Base-by-base conservation (phyloP, 2,329 filamentous ascomycete genomes). In the Epicoccum nigrum region DNA sequence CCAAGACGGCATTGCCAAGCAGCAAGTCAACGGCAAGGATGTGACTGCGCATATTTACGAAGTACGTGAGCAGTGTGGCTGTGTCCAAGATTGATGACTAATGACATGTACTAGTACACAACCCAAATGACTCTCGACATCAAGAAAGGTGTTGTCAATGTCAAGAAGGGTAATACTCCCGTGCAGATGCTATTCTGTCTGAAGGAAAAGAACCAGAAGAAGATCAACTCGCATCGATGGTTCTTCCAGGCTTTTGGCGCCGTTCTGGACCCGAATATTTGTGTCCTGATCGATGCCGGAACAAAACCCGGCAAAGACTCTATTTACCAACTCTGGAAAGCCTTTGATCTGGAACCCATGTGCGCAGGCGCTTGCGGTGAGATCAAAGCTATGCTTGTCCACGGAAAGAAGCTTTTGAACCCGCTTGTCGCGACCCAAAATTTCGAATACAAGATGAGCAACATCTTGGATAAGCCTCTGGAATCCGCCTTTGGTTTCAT, bases 361-460 rank as follows among this genome's bases (percentile, higher is more conserved):
- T 97, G 94, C 71, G 94, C 89, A 62, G 94, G 94, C 63, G 93
- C 94, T 64, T 99, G 94, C 74, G 94, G 94, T 76, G 94, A 99
- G 74, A 99, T 99, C 80, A 97, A 99, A 76, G 93, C 93, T 60
- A 97, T 97, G 92, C 81, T 97, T 77, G 88, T 87, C 20, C 85
- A 85, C 51, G 92, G 93, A 58, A 93, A 89, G 74, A 92, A 95
- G 65, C 83, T 99, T 28, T 73, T 97, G 60, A 99, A 97, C 68
- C 94, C 94, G 0, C 83, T 99, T 4, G 90, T 99, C 17, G 94
- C 94, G 2, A 92, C 92, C 1, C 94, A 99, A 68, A 99, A 99
- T 70, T 99, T 99, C 65, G 94, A 99, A 78, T 99, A 99, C 83
- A 99, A 99, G 82, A 96, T 99, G 89, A 96, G 91, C 74, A 99